Evolutionary conservation across 352 stramenopile genomes (phyloP), one percentile per base, ranked within the genome.

Genomic region (Phytopythium montanum): DNA sequence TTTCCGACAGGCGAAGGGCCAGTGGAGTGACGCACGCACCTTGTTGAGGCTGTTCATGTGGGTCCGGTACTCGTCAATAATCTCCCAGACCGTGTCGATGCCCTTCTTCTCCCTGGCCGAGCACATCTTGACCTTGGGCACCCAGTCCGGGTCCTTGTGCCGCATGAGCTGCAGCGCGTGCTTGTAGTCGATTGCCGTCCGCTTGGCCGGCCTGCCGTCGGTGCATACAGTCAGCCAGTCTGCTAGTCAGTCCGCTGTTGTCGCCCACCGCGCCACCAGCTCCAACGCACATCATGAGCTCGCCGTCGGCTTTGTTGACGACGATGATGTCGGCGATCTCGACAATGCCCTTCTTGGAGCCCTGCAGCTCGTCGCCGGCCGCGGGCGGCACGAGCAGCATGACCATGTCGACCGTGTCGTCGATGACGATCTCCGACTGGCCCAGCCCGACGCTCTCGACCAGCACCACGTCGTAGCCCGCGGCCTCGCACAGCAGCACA

Each of bases 291-390:
- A 42, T 76, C 59, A 75, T 73, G 31, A 96, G 68, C 10, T 88
- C 79, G 44, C 97, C 97, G 76, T 99, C 97, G 4, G 96, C 92
- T 71, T 99, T 99, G 72, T 99, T 99, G 18, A 99, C 94, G 12
- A 98, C 89, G 26, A 99, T 73, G 23, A 99, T 81, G 66, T 99
- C 96, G 9, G 96, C 96, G 44, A 98, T 92, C 75, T 99, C 97
- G 60, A 99, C 96, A 72, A 99, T 99, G 16, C 97, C 97, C 60
- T 99, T 99, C 76, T 99, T 99, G n/a, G 91, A 91, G 18, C 94
- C 97, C 72, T 99, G 97, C 29, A 99, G 73, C 60, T 98, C 95
- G 71, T 99, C 97, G 16, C 97, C 97, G 28, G 92, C 92, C n/a
- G 88, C 96, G 2, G 97, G 97, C 16, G 96, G 90, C 31, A 99